A percentile compares a stretch with the other conserved stretches of the same genome.
Conservation (phyloP, 2,329 filamentous ascomycete genomes). For the Colletotrichum tropicale region DNA sequence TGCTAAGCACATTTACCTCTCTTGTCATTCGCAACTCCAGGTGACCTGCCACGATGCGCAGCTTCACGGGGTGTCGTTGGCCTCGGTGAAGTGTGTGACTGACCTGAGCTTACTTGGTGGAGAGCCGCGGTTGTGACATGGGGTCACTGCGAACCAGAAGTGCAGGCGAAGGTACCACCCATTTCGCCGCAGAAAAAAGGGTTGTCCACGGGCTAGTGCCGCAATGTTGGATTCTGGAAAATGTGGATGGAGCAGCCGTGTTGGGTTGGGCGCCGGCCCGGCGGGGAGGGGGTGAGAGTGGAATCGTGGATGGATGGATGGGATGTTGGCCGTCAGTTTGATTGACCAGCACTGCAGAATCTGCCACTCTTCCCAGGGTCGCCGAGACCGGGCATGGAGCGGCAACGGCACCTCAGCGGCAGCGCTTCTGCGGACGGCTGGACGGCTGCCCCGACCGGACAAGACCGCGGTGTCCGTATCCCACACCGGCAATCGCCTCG, state of each 20-base stretch:
- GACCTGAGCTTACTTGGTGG: slow-evolving; percentile 20
- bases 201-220: slow-evolving; percentile 14
- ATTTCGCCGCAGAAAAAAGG: not conserved
- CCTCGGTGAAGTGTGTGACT: slow-evolving; percentile 17
- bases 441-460: slow-evolving; percentile 7
- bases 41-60: slow-evolving; percentile 5
- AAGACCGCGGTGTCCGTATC: slow-evolving; percentile 8
- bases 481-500: slow-evolving; percentile 12
- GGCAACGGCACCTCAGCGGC: slow-evolving; percentile 3
- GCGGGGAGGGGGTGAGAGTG: slow-evolving; percentile 3
- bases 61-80: slow-evolving; percentile 18
- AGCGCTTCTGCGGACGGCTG: not conserved
- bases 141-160: slow-evolving; percentile 13
- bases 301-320: not conserved
- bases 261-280: slow-evolving; percentile 17
- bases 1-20: slow-evolving; percentile 15
- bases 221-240: slow-evolving; percentile 19
- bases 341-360: slow-evolving; percentile 15
- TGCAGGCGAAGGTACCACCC: slow-evolving; percentile 13
- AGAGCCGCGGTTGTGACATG: slow-evolving; percentile 18
- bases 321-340: not conserved
- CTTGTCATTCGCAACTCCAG: slow-evolving; percentile 14
- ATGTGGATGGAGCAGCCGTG: slow-evolving; percentile 18
- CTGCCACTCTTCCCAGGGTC: not conserved
- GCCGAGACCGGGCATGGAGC: slow-evolving; percentile 13